Base-by-base conservation (phyloP, 78 protist species). In the Pigoraptor vietnamica region DNA sequence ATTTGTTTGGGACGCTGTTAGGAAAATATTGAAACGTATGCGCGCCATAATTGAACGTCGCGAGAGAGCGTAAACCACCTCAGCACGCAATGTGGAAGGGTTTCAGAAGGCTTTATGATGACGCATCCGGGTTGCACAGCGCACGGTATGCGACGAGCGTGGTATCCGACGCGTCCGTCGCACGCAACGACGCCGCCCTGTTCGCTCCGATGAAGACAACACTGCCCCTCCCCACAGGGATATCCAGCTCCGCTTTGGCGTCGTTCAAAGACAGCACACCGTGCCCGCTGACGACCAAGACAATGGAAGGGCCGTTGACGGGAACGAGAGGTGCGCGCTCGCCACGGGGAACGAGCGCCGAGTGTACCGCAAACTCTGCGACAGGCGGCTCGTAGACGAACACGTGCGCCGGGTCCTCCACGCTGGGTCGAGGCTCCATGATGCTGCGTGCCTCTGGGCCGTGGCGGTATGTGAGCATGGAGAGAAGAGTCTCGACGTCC, bases 401-500 rank as follows among this genome's bases (percentile, higher is more conserved):
- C 14, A 48, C 67, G 14, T 48, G 67, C 67, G 67, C 67, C 14
- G 67, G 67, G 67, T 48, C 67, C 29, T 6, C 6, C 14, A 6
- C 14, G 67, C 67, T 48, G 67, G 67, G 67, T 14, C 29, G 29
- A 14, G 29, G 29, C 67, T 48, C 67, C 67, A 48, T 14, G 67
- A 48, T 6, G 14, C 67, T 48, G 67, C 67, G 67, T 14, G 67
- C 6, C 14, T 48, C 67, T 6, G 67, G 67, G 14, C 67, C 67
- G 67, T 48, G 67, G 67, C 67, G 67, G 89, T 91, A 91, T 21
- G 92, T 91, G 37, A 91, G 55, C 92, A 90, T 90, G 2, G 9
- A 25, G 38, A 81, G 21, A 23, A 90, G 92, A 9, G 37, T 86
- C 36, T 93, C 92, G 0, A 92, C 95, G 83, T 98, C 99, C 40